These are phyloP conservation scores for Globisporangium okanoganense DNA, from an alignment of 352 stramenopile genomes.

Conservation along the genomic window DNA sequence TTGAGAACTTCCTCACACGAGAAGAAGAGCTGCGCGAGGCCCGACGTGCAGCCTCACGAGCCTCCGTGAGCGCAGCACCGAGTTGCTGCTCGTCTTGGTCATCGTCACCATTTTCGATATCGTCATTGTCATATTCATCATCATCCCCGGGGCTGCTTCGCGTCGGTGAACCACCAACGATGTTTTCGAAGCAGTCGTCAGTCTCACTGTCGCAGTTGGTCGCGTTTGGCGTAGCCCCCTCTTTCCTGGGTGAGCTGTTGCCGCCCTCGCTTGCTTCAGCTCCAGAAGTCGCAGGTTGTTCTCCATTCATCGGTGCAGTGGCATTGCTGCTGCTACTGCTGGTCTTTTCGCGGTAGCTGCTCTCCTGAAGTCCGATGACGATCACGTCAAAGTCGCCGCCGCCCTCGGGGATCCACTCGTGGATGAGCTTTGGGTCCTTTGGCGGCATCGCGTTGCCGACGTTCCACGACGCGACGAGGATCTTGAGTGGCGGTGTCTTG, in stretches of 20 bases:
- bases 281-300: background rate
- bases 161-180: background rate
- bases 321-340: background rate
- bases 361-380: conserved; percentile 80
- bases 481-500: conserved; percentile 39
- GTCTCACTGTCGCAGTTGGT: conserved; percentile 19
- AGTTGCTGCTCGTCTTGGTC: conserved; percentile 29
- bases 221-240: background rate
- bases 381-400: conserved; percentile 83
- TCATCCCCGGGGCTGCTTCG: conserved; percentile 11
- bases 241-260: background rate
- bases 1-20: background rate
- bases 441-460: conserved; percentile 83
- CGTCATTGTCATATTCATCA: conserved; percentile 20
- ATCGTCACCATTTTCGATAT: conserved; percentile 22
- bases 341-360: conserved; percentile 60
- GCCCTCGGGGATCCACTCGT: conserved; percentile 72
- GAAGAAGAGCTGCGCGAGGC: background rate
- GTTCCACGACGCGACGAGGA: conserved; percentile 81
- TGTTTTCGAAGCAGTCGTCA: conserved; percentile 17
- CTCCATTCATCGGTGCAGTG: background rate
- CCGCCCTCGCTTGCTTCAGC: background rate
- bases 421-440: conserved; percentile 41
- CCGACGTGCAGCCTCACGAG: background rate
- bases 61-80: conserved; percentile 8